Evolutionary conservation across 331 rosid genomes (phyloP).

Genomic region (Rhamnella rubrinervis): DNA sequence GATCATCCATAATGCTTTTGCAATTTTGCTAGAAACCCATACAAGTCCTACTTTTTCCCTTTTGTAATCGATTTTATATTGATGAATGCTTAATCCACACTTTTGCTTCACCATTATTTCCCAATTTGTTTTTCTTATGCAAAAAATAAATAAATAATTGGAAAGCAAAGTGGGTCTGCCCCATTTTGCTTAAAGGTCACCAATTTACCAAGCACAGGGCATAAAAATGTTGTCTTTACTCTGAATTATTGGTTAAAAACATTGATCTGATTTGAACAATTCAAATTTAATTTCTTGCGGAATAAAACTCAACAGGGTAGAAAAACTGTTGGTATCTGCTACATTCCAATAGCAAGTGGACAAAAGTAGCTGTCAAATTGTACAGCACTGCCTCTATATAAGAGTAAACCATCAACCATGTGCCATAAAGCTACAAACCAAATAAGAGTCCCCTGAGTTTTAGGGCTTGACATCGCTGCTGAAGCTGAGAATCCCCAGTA

Average conservation of each 20-base stretch:
- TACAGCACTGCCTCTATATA: neutral
- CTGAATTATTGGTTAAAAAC: too few species aligned
- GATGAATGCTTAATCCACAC: constrained; percentile 11
- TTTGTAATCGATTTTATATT: neutral
- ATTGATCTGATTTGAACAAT: neutral
- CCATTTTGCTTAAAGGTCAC: neutral
- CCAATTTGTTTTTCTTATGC: too few species aligned
- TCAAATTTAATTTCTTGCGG: constrained; percentile 14
- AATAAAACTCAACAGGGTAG: neutral
- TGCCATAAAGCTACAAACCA: neutral
- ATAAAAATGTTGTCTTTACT: neutral
- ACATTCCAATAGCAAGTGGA: constrained; percentile 12
- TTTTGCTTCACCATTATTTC: constrained; percentile 16
- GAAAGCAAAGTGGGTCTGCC: too few species aligned
- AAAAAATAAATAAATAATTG: too few species aligned
- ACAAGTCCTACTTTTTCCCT: neutral
- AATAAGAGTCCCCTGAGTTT: neutral
- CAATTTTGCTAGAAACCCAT: neutral
- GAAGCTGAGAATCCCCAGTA: neutral
- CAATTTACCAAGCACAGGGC: neutral
- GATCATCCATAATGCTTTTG: neutral
- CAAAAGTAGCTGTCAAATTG: constrained; percentile 6
- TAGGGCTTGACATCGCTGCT: neutral
- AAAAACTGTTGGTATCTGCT: constrained; percentile 1
- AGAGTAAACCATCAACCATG: neutral